A percentile compares a stretch with the other conserved stretches of the same genome.
Conservation (phyloP, 2,329 filamentous ascomycete species). For the Amylocarpus encephaloides region DNA sequence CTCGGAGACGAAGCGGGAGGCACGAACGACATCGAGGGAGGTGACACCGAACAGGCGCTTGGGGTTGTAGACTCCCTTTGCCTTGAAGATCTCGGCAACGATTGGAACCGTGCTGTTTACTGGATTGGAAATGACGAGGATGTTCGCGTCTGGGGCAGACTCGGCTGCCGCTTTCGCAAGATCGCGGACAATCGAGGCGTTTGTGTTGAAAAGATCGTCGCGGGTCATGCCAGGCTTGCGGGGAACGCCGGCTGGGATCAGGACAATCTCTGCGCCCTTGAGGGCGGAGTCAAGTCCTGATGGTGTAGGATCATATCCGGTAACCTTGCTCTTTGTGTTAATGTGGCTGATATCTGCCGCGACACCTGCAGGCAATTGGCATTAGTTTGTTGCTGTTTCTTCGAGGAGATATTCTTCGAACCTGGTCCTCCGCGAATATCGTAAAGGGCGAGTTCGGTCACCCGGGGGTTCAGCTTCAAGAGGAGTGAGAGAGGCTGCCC, state of each 20-base stretch:
- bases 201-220: constrained; percentile 99
- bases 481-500: constrained; percentile 96
- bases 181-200: constrained; percentile 98
- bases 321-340: constrained; percentile 96
- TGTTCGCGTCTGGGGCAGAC: constrained; percentile 82
- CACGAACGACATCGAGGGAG: constrained; percentile 97
- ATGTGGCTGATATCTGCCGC: constrained; percentile 97
- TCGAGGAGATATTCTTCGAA: constrained; percentile 41
- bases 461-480: constrained; percentile 96
- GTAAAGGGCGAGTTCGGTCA: constrained; percentile 56
- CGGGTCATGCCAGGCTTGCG: constrained; percentile 96
- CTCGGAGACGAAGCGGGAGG: constrained; percentile 95
- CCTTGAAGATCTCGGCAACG: constrained; percentile 94
- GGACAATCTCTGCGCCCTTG: constrained; percentile 84
- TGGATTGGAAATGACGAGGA: constrained; percentile 97
- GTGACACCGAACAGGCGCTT: constrained; percentile 99
- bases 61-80: constrained; percentile 93
- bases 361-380: constrained; percentile 59
- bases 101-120: constrained; percentile 99
- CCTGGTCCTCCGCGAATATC: constrained; percentile 93
- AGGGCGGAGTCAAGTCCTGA: constrained; percentile 72
- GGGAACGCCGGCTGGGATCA: constrained; percentile 97
- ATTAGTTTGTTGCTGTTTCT: constrained; percentile 17
- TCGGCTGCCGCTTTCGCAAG: constrained; percentile 92
- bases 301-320: constrained; percentile 75